Evolutionary conservation across 306 rosid species (phyloP).

Genomic region (Aeschynomene evenia): DNA sequence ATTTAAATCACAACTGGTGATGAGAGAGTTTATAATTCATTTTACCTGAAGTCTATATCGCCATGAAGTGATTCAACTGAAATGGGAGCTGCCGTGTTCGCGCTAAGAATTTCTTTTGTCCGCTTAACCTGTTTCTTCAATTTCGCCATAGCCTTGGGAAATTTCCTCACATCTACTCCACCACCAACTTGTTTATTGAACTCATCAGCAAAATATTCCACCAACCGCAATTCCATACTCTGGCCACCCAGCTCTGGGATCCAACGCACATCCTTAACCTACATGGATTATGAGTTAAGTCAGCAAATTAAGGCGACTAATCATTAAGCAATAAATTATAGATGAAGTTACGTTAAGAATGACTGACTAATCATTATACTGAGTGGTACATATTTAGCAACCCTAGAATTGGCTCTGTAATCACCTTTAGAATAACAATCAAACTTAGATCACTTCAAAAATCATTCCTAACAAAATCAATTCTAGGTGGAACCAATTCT

Average conservation of each 20-base stretch:
- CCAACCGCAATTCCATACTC: conserved; percentile 78
- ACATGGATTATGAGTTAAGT: conserved; percentile 26
- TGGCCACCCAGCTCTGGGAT: conserved; percentile 91
- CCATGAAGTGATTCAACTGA: conserved; percentile 91
- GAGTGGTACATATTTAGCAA: background rate
- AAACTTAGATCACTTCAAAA: no score
- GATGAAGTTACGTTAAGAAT: background rate
- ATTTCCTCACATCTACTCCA: conserved; percentile 80
- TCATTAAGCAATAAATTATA: background rate
- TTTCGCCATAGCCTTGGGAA: conserved; percentile 95
- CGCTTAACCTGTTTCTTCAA: conserved; percentile 97
- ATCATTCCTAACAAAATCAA: no score
- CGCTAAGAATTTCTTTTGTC: conserved; percentile 95
- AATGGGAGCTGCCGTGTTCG: conserved; percentile 91
- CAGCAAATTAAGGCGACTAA: conserved; percentile 13
- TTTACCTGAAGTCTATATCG: conserved; percentile 91
- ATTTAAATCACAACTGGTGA: conserved; percentile 9
- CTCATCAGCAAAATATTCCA: conserved; percentile 86
- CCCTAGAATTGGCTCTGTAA: no score
- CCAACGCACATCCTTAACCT: conserved; percentile 99
- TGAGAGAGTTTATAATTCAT: conserved; percentile 15
- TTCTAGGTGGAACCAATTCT: no score
- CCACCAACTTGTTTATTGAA: conserved; percentile 86
- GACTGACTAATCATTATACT: background rate
- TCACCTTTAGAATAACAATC: no score